Evolutionary conservation across 345 rosid genomes (phyloP), one percentile per base, ranked within the genome.

Genomic region (Iberis pinnata): DNA sequence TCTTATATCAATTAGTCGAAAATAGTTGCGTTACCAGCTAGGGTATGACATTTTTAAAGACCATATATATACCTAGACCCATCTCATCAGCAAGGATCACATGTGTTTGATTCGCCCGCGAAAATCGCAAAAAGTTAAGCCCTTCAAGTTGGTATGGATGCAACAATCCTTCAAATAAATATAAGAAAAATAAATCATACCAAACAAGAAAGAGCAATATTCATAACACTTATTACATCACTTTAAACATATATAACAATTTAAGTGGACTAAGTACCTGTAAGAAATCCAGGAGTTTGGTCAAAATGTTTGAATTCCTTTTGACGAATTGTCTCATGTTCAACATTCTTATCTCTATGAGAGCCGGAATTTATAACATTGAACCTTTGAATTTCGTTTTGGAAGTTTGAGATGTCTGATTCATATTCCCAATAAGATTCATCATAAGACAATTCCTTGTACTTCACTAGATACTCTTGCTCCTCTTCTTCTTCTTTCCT

Each of bases 21-120:
- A 18, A 41, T 37, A 40, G 17, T n/a, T 19, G 18, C 8, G 14
- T 46, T 24, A 61, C 16, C 22, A 61, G 7, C 20, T 3, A 13
- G 19, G 13, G 12, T 29, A 48, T 7, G 47, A 51, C 11, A 57
- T 45, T 48, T 33, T 14, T 39, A 11, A 58, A 43, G 39, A 44
- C 80, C n/a, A n/a, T n/a, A n/a, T n/a, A n/a, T n/a, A 63, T 70
- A 87, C 98, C 98, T 50, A 87, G 81, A 15, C 96, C 96, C 95
- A 84, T 87, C 56, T 90, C 93, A 77, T 87, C 98, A 24, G 93
- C 95, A 63, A 90, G 89, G 58, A 87, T 83, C 25, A 87, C 98
- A 76, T 87, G 83, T 7, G 95, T 87, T 42, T 73, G 80, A 53
- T 82, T 81, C 40, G 84, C 82, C 88, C 94, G 87, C 18, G 98